phyloP scores from a whole-genome alignment of 2,329 filamentous ascomycete species.

The Nigrospora sphaerica region DNA sequence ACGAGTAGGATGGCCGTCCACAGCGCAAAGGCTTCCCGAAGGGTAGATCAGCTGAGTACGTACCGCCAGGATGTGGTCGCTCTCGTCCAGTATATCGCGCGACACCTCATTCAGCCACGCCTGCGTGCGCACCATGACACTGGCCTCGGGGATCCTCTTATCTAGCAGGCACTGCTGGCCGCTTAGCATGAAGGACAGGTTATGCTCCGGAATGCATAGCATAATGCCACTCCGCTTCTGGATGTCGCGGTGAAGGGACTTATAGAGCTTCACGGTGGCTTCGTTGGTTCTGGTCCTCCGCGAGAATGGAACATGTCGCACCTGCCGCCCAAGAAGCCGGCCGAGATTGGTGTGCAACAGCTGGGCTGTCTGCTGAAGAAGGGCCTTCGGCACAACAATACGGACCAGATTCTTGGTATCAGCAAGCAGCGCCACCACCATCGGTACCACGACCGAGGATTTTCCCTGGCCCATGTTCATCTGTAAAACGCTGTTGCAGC shows the following conservation, averaged over 20 bases:
- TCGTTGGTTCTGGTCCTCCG: slow-evolving; percentile 33
- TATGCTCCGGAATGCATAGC: slow-evolving; percentile 54
- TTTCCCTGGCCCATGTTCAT: slow-evolving; percentile 62
- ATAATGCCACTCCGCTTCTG: slow-evolving; percentile 42
- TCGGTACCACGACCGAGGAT: slow-evolving; percentile 49
- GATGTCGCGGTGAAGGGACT: slow-evolving; percentile 30
- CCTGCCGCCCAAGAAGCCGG: slow-evolving; percentile 42
- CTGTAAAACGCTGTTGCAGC: slow-evolving; percentile 52
- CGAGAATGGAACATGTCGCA: slow-evolving; percentile 53
- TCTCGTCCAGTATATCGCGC: slow-evolving; percentile 60
- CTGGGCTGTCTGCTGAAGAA: slow-evolving; percentile 51
- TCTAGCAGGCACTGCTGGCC: slow-evolving; percentile 51
- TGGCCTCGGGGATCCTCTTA: slow-evolving; percentile 29
- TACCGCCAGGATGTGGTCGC: slow-evolving; percentile 44
- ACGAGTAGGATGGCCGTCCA: slow-evolving; percentile 46
- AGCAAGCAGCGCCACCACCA: slow-evolving; percentile 38
- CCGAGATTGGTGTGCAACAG: slow-evolving; percentile 48
- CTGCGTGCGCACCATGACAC: slow-evolving; percentile 42
- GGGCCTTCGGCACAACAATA: slow-evolving; percentile 47
- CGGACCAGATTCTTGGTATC: slow-evolving; percentile 39
- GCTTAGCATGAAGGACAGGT: slow-evolving; percentile 56
- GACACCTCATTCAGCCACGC: slow-evolving; percentile 38
- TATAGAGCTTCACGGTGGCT: slow-evolving; percentile 26
- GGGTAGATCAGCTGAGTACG: slow-evolving; percentile 52
- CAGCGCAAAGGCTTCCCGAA: slow-evolving; percentile 34